These are phyloP conservation scores for Fusarium ambrosium DNA, from an alignment of 2,329 filamentous ascomycete species.

Conservation along the genomic window DNA sequence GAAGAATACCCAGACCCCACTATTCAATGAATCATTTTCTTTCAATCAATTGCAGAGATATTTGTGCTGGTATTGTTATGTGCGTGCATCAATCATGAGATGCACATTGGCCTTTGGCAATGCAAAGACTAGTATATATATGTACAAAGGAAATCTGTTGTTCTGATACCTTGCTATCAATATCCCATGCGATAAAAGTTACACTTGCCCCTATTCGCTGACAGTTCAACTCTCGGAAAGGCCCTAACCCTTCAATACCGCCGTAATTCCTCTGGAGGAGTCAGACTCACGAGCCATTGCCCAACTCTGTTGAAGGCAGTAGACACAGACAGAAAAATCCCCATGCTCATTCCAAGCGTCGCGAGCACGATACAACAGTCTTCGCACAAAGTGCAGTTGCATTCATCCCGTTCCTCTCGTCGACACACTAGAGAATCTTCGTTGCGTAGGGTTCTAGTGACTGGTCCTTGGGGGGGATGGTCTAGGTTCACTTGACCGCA, in stretches of 20 bases:
- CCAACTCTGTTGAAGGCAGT: not conserved
- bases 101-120: too few species aligned
- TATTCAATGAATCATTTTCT: conserved; percentile 33
- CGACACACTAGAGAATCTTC: not conserved
- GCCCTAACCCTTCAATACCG: not conserved
- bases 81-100: not conserved
- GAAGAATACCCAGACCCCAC: conserved; percentile 27
- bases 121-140: not conserved
- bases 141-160: not conserved
- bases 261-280: not conserved
- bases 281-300: not conserved
- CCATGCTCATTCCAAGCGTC: not conserved
- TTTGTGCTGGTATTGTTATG: not conserved
- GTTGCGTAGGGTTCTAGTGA: not conserved
- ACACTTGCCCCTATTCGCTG: not conserved
- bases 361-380: not conserved
- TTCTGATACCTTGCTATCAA: not conserved
- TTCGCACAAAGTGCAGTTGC: not conserved
- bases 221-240: not conserved
- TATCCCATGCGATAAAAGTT: not conserved
- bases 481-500: not conserved
- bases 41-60: not conserved
- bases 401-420: not conserved
- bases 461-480: not conserved
- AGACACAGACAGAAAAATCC: not conserved